phyloP scores from a whole-genome alignment of 345 rosid genomes.

The Corchorus capsularis region DNA sequence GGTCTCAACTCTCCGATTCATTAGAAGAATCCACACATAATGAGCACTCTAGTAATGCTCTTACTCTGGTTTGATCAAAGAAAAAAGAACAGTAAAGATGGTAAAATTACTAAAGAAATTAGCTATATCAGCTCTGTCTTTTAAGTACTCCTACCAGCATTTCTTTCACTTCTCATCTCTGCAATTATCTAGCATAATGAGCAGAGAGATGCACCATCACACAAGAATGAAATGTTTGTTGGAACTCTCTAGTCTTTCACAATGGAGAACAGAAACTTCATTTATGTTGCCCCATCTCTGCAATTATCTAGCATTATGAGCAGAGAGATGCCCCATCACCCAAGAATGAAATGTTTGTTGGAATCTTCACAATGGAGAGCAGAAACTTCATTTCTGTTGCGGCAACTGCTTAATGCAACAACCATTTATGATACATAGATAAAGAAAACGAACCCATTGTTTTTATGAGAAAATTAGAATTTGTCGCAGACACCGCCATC shows the following conservation, averaged over 20 bases:
- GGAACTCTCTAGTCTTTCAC: not conserved
- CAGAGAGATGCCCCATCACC: not conserved
- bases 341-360: not conserved
- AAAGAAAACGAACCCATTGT: not conserved
- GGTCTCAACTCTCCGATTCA: slow-evolving; percentile 58
- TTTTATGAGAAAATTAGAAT: not conserved
- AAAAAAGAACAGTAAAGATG: slow-evolving; percentile 14
- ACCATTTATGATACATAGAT: not conserved
- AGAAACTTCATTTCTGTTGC: not conserved
- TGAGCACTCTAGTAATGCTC: not conserved
- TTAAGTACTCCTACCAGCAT: not conserved
- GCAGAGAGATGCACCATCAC: not conserved
- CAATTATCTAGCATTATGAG: not conserved
- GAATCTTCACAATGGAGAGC: too few relatives aligned
- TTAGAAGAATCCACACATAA: slow-evolving; percentile 21
- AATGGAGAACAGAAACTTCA: not conserved
- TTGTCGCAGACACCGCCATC: slow-evolving; percentile 1
- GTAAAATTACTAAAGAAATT: slow-evolving; percentile 5
- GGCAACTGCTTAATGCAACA: not conserved
- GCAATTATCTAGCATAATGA: not conserved
- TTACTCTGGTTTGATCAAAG: not conserved
- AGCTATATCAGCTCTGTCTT: slow-evolving; percentile 2
- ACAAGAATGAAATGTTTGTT: not conserved
- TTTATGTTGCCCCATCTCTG: not conserved
- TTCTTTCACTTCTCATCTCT: not conserved